Evolutionary conservation across 2,329 filamentous ascomycete species (phyloP).

Genomic region (Aspergillus sp.): DNA sequence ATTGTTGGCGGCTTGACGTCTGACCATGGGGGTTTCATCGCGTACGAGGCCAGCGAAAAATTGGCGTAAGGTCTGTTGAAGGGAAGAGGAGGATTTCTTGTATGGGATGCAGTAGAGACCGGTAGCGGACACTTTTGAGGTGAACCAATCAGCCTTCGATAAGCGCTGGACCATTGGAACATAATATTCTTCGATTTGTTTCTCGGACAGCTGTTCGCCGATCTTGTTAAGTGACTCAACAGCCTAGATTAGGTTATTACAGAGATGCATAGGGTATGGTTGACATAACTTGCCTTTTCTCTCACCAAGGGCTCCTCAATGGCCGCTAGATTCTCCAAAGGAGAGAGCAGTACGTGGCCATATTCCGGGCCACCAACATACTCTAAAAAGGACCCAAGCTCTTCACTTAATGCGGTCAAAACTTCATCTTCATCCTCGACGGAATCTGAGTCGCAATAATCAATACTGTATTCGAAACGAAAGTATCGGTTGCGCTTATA

Average conservation of each 20-base stretch:
- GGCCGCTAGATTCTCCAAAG: constrained; percentile 94
- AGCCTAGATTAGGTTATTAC: constrained; percentile 58
- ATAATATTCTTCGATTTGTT: constrained; percentile 96
- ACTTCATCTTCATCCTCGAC: constrained; percentile 99
- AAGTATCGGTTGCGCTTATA: constrained; percentile 7
- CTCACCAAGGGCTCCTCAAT: constrained; percentile 97
- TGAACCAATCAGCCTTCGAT: constrained; percentile 99
- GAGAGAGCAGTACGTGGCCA: constrained; percentile 93
- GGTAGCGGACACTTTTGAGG: constrained; percentile 96
- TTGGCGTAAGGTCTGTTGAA: constrained; percentile 87
- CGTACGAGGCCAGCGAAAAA: constrained; percentile 92
- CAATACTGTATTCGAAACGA: constrained; percentile 16
- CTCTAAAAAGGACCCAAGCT: constrained; percentile 94
- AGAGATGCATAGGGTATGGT: background rate
- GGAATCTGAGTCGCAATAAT: constrained; percentile 67
- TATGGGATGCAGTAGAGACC: constrained; percentile 94
- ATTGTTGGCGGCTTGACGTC: constrained; percentile 93
- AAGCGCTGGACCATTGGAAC: constrained; percentile 93
- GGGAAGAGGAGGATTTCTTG: constrained; percentile 80
- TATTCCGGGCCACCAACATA: constrained; percentile 93
- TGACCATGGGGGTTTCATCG: constrained; percentile 98
- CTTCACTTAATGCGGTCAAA: constrained; percentile 92
- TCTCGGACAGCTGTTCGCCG: constrained; percentile 83
- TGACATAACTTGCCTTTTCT: constrained; percentile 72
- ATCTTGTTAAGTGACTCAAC: constrained; percentile 99